These are phyloP conservation scores for Ganoderma sp. DNA, from an alignment of 1,284 basidiomycete species.

Conservation along the genomic window DNA sequence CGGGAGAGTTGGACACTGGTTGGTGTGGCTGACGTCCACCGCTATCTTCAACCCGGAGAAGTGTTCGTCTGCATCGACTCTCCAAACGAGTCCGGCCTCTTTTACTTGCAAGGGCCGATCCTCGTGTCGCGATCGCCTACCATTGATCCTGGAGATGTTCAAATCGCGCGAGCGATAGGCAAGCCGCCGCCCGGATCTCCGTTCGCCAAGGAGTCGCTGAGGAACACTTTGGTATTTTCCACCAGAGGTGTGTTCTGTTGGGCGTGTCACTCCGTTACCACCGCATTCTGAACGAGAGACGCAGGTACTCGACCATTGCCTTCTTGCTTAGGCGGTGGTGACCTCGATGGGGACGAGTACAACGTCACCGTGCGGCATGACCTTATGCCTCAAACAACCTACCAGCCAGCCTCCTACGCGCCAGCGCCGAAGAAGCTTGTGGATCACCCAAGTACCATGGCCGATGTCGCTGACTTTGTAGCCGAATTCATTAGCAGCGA, in stretches of 20 bases:
- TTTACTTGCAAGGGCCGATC: constrained; percentile 61
- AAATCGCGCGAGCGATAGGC: constrained; percentile 64
- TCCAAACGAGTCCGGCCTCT: constrained; percentile 40
- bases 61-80: constrained; percentile 63
- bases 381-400: constrained; percentile 33
- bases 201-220: constrained; percentile 56
- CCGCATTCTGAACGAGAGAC: not conserved
- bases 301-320: constrained; percentile 63
- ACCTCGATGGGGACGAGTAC: constrained; percentile 67
- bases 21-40: constrained; percentile 68
- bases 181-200: constrained; percentile 56
- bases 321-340: constrained; percentile 68
- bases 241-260: constrained; percentile 47
- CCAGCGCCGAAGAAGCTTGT: constrained; percentile 55
- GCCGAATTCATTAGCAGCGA: constrained; percentile 74
- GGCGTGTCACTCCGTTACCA: not conserved
- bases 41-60: constrained; percentile 54
- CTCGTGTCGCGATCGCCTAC: constrained; percentile 68
- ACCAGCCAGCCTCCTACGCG: constrained; percentile 57
- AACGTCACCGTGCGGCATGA: constrained; percentile 50
- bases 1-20: constrained; percentile 64
- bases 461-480: constrained; percentile 76
- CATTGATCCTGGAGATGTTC: constrained; percentile 73
- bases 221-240: constrained; percentile 66
- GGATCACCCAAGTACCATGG: constrained; percentile 62